phyloP scores from a whole-genome alignment of 2,329 filamentous ascomycete genomes.

The Fusarium nelsonii region DNA sequence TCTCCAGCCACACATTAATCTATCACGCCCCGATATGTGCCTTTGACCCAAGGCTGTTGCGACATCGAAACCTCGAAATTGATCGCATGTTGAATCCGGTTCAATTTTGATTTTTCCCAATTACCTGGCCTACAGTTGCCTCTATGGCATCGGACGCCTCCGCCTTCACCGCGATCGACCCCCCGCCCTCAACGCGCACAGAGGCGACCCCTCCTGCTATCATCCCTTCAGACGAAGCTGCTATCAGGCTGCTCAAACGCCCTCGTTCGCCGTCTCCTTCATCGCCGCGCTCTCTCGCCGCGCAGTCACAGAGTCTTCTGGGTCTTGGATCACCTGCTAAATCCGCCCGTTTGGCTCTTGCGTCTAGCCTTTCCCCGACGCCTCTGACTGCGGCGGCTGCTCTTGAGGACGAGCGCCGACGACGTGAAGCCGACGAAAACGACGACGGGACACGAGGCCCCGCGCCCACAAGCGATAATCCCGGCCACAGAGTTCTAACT shows the following conservation, averaged over 20 bases:
- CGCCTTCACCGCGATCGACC: constrained; percentile 66
- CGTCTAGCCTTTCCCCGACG: constrained; percentile 59
- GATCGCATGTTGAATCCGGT: constrained; percentile 41
- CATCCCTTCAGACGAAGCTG: constrained; percentile 55
- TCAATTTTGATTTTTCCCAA: constrained; percentile 36
- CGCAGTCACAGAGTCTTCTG: constrained; percentile 49
- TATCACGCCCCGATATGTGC: constrained; percentile 54
- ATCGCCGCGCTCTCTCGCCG: constrained; percentile 51
- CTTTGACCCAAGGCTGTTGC: constrained; percentile 47
- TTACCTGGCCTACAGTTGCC: constrained; percentile 41
- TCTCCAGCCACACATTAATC: constrained; percentile 58
- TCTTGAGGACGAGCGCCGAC: constrained; percentile 65
- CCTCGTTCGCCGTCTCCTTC: constrained; percentile 62
- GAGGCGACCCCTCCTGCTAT: constrained; percentile 53
- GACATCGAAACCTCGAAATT: constrained; percentile 43
- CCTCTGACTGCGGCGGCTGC: constrained; percentile 67
- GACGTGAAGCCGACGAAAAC: constrained; percentile 57
- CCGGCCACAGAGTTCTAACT: constrained; percentile 65
- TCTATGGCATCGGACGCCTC: constrained; percentile 68
- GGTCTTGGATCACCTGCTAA: constrained; percentile 65
- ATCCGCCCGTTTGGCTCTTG: constrained; percentile 63
- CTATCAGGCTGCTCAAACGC: constrained; percentile 57
- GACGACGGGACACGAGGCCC: constrained; percentile 56
- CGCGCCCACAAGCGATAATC: constrained; percentile 64
- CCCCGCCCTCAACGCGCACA: constrained; percentile 56